These are phyloP conservation scores for Neofusicoccum umdonicola DNA, from an alignment of 2,329 filamentous ascomycete genomes.

Conservation along the genomic window DNA sequence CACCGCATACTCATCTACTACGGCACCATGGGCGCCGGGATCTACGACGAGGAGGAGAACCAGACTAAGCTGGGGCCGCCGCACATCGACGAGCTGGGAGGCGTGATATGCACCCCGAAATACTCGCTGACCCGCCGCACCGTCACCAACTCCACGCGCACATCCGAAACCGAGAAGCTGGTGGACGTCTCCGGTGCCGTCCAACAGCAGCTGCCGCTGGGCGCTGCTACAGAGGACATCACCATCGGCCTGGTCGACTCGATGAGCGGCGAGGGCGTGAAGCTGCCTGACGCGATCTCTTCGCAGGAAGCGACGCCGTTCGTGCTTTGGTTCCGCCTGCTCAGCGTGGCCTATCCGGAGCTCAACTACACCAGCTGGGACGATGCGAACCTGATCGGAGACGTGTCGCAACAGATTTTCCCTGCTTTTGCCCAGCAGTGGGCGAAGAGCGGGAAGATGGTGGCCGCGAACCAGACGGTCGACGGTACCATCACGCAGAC, in stretches of 20 bases:
- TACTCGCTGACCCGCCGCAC: neutral
- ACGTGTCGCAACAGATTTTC: neutral
- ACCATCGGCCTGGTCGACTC: neutral
- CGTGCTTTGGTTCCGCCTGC: neutral
- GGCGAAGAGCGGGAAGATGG: neutral
- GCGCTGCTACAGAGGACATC: neutral
- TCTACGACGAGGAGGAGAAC: neutral
- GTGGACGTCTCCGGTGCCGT: neutral
- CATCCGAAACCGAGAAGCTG: neutral
- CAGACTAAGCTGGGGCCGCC: neutral
- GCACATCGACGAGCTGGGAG: neutral
- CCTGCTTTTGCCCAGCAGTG: neutral
- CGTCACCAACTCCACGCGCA: neutral
- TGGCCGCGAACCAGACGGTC: neutral
- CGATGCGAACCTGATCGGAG: neutral
- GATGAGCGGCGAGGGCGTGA: neutral
- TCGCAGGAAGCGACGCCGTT: too few relatives aligned
- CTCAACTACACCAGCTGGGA: neutral
- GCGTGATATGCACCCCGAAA: neutral
- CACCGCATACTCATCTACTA: neutral
- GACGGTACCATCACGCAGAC: neutral
- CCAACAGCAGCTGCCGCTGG: neutral
- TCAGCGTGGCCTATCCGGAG: neutral
- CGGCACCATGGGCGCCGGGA: neutral
- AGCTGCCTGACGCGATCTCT: neutral